phyloP scores from a whole-genome alignment of 257 asterid species.

The Penstemon barbatus region DNA sequence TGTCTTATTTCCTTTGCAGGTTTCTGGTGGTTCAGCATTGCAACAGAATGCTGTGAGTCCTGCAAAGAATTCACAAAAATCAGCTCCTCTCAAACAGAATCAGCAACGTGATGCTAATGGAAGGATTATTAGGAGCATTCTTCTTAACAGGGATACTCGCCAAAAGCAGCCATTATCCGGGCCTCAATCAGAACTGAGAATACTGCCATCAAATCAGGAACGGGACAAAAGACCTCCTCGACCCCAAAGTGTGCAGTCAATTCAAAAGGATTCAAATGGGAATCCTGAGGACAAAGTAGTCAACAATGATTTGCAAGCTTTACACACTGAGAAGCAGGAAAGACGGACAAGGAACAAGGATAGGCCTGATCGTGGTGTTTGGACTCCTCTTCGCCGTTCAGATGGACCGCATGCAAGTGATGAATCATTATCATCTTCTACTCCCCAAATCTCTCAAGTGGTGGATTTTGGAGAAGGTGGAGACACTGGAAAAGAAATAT shows the following conservation, averaged over 20 bases:
- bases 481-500: constrained; percentile 2
- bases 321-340: constrained; percentile 54
- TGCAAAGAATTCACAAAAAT: constrained; percentile 40
- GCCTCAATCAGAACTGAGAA: constrained; percentile 49
- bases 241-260: constrained; percentile 52
- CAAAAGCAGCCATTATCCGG: constrained; percentile 49
- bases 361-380: constrained; percentile 93
- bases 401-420: constrained; percentile 74
- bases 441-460: constrained; percentile 58
- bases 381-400: constrained; percentile 83
- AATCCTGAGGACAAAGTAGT: constrained; percentile 55
- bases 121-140: constrained; percentile 75
- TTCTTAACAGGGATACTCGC: constrained; percentile 58
- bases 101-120: constrained; percentile 78
- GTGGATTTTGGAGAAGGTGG: constrained; percentile 67
- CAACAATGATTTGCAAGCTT: constrained; percentile 41
- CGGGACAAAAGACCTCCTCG: constrained; percentile 82
- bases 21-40: constrained; percentile 41
- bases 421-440: constrained; percentile 62
- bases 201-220: constrained; percentile 45
- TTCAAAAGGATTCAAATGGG: constrained; percentile 58
- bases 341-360: constrained; percentile 74
- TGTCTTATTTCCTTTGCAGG: constrained; percentile 30
- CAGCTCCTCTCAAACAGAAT: constrained; percentile 49
- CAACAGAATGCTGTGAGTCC: constrained; percentile 49